Conservation (phyloP, 495 filamentous ascomycete species). For the Aspergillus indologenus region DNA sequence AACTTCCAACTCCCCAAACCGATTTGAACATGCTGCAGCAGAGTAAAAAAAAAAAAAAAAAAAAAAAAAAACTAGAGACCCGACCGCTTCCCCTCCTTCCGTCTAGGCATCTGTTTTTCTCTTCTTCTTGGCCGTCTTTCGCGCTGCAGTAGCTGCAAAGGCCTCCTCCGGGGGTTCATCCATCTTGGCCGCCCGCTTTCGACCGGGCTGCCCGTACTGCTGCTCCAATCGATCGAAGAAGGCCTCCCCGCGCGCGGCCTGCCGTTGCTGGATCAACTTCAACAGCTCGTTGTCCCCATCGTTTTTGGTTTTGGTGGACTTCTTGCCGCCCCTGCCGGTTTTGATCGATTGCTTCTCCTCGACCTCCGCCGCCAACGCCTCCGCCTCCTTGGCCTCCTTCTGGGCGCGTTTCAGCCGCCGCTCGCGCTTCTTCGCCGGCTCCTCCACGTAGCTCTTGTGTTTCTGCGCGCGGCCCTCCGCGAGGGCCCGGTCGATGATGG, state of each 20-base stretch:
- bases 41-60: background rate
- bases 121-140: slow-evolving; percentile 30
- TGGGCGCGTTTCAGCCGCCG: slow-evolving; percentile 60
- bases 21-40: slow-evolving; percentile 3
- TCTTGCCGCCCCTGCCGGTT: slow-evolving; percentile 21
- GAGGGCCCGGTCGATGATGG: slow-evolving; percentile 81
- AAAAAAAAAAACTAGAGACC: background rate
- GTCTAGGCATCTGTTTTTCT: slow-evolving; percentile 43
- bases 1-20: background rate
- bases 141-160: slow-evolving; percentile 28
- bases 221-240: slow-evolving; percentile 70
- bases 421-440: slow-evolving; percentile 62
- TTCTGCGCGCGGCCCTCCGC: slow-evolving; percentile 57
- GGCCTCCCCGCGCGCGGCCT: slow-evolving; percentile 44
- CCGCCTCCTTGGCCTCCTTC: slow-evolving; percentile 69
- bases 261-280: slow-evolving; percentile 57
- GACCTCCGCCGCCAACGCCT: slow-evolving; percentile 66
- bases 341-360: slow-evolving; percentile 50
- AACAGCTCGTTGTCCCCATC: slow-evolving; percentile 45
- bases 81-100: slow-evolving; percentile 9
- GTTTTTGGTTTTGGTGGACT: slow-evolving; percentile 27
- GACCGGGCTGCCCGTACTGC: slow-evolving; percentile 55
- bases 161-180: slow-evolving; percentile 32
- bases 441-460: slow-evolving; percentile 66
- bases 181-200: slow-evolving; percentile 31